phyloP scores from a whole-genome alignment of 345 rosid species.

The Citrus australasica region DNA sequence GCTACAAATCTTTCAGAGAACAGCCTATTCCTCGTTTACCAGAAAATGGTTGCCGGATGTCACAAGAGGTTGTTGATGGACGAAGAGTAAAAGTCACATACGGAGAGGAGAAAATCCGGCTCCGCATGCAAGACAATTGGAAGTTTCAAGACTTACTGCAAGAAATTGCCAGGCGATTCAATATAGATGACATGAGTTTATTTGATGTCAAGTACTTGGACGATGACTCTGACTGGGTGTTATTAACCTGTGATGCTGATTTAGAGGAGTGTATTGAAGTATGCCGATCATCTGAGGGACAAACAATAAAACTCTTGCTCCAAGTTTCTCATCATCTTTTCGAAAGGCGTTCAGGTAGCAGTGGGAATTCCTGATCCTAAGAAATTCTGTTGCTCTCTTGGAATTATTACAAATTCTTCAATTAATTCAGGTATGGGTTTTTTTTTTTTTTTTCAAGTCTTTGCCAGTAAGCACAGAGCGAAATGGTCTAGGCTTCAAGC shows the following conservation, averaged over 20 bases:
- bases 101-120: slow-evolving; percentile 64
- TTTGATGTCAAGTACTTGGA: slow-evolving; percentile 85
- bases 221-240: slow-evolving; percentile 92
- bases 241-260: slow-evolving; percentile 86
- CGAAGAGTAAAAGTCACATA: slow-evolving; percentile 60
- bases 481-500: no score
- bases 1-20: slow-evolving; percentile 33
- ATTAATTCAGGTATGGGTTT: neutral
- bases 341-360: slow-evolving; percentile 38
- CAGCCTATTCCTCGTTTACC: slow-evolving; percentile 24
- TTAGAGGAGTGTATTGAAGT: slow-evolving; percentile 78
- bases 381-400: neutral
- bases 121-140: slow-evolving; percentile 55
- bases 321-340: slow-evolving; percentile 45
- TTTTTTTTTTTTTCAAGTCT: neutral
- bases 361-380: slow-evolving; percentile 28
- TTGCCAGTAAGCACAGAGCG: neutral
- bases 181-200: slow-evolving; percentile 46
- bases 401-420: neutral
- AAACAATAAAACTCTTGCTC: slow-evolving; percentile 62
- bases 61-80: slow-evolving; percentile 43
- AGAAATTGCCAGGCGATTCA: slow-evolving; percentile 72
- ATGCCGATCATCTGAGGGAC: slow-evolving; percentile 42
- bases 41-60: slow-evolving; percentile 16
- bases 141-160: slow-evolving; percentile 42